Base-by-base conservation (phyloP, 805 yeast genomes). In the Wickerhamiella australiensis region DNA sequence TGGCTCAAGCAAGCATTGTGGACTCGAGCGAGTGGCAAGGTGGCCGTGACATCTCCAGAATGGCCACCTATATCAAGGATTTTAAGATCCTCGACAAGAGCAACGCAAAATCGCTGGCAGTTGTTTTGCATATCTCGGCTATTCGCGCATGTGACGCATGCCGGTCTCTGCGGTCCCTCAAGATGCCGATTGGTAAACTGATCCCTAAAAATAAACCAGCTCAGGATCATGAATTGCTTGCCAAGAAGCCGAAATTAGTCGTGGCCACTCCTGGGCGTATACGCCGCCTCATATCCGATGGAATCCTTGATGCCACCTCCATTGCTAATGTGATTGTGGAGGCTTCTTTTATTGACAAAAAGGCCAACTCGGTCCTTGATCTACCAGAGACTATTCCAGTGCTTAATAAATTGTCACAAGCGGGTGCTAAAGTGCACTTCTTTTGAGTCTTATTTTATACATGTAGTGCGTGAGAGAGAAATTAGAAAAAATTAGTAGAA, bases 61-160 rank as follows among this genome's bases (percentile, higher is more conserved):
- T 83, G 50, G 64, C 74, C 2, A 67, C 66, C 20, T 87, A 78
- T 60, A 65, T 85, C 27, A 68, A 68, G 35, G 63, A 66, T 35
- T 75, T 42, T 17, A 47, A 49, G 3, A 58, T 53, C 15, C 69
- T 66, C 35, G 64, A 74, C n/a, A 43, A n/a, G n/a, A n/a, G n/a
- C n/a, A n/a, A 42, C 11, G 69, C 66, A 27, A 64, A 74, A 25
- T 72, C 74, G 49, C 68, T 73, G 65, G 61, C 78, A 54, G 64
- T 80, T 13, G 65, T 80, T 1, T 58, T 82, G 13, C 74, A 88
- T 0, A 74, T 82, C 70, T 85, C 95, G 0, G 92, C 95, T 9
- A 68, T 86, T 21, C 73, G 96, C 56, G 92, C 86, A 1, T 90
- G 96, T 59, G 96, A 88, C 58, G 73, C 86, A 2, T 81, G 76